Evolutionary conservation across 1,284 basidiomycete genomes (phyloP).

Genomic region (Ceratobasidium sp.): DNA sequence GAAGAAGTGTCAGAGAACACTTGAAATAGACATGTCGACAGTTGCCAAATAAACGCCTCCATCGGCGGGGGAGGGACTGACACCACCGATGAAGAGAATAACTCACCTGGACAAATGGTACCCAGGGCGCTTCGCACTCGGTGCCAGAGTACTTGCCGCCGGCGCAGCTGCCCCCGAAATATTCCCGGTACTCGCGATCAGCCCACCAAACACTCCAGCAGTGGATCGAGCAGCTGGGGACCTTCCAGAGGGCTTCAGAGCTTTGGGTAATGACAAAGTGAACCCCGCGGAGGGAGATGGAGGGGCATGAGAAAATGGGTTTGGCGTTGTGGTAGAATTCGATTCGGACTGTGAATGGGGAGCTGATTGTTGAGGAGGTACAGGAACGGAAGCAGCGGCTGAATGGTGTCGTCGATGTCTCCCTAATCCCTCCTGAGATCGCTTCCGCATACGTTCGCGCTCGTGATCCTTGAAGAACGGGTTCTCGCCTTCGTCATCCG

Average conservation of each 20-base stretch:
- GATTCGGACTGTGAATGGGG: neutral
- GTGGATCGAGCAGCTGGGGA: slow-evolving; percentile 68
- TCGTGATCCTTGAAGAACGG: slow-evolving; percentile 31
- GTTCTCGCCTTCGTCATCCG: slow-evolving; percentile 31
- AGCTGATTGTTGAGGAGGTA: slow-evolving; percentile 46
- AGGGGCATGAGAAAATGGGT: neutral
- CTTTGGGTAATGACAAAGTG: slow-evolving; percentile 2
- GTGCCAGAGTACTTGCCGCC: slow-evolving; percentile 67
- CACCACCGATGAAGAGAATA: neutral
- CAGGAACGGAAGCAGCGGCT: slow-evolving; percentile 46
- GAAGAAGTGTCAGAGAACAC: slow-evolving; percentile 51
- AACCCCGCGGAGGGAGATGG: slow-evolving; percentile 15
- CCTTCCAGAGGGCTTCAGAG: slow-evolving; percentile 48
- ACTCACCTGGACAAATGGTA: slow-evolving; percentile 74
- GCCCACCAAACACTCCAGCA: slow-evolving; percentile 79
- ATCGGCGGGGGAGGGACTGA: no score
- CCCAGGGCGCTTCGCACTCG: slow-evolving; percentile 75
- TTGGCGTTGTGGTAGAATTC: neutral
- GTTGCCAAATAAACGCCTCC: slow-evolving; percentile 5
- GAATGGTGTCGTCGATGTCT: slow-evolving; percentile 46
- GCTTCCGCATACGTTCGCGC: neutral
- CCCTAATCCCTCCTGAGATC: neutral
- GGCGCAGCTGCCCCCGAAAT: slow-evolving; percentile 73
- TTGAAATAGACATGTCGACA: no score
- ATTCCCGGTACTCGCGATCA: slow-evolving; percentile 80